phyloP scores from a whole-genome alignment of 305 asterid genomes.

The Fraxinus sp. region DNA sequence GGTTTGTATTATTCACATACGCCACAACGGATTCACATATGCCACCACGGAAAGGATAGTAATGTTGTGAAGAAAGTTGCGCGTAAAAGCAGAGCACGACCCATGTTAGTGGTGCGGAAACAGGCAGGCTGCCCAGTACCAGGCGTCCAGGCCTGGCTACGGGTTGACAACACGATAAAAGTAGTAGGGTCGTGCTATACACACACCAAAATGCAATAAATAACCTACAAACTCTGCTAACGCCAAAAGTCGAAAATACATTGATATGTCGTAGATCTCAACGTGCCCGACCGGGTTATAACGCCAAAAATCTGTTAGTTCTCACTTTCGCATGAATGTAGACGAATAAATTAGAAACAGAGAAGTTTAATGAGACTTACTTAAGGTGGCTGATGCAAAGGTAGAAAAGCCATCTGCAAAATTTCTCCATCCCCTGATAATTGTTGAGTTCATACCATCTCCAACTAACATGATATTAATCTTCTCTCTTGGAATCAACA shows the following conservation, averaged over 20 bases:
- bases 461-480: slow-evolving; percentile 57
- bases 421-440: slow-evolving; percentile 52
- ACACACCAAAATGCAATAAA: not conserved
- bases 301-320: not conserved
- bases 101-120: not conserved
- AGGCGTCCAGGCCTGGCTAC: not conserved
- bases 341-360: not conserved
- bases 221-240: not conserved
- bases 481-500: slow-evolving; percentile 56
- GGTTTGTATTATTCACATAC: no score
- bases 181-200: not conserved
- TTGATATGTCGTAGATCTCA: not conserved
- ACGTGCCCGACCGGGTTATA: not conserved
- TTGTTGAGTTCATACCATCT: slow-evolving; percentile 63
- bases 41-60: not conserved
- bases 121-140: not conserved
- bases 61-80: not conserved
- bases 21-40: no score
- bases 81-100: not conserved
- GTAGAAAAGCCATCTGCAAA: slow-evolving; percentile 67
- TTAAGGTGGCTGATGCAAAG: slow-evolving; percentile 61
- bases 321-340: not conserved
- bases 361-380: slow-evolving; percentile 27
- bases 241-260: not conserved
- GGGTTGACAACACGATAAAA: not conserved